Evolutionary conservation across 306 rosid species (phyloP), one percentile per base, ranked within the genome.

Genomic region (Pterocarpus santalinus): DNA sequence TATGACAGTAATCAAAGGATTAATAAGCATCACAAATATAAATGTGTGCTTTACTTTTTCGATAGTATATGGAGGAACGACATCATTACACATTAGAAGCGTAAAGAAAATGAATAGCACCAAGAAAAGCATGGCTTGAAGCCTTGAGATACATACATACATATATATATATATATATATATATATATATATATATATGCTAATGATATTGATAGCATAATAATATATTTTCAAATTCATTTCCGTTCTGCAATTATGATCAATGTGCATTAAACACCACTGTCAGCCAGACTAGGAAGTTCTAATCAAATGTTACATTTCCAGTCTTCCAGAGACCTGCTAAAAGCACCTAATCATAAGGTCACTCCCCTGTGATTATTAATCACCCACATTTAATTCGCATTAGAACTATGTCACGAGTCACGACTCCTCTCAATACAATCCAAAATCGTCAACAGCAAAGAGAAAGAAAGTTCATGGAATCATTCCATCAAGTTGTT

Each of bases 401-500:
- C 41, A 52, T 41, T n/a, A 46, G 75, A 82, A 69, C 66, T 32
- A 66, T 7, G 14, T 30, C 73, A 80, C 38, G 46, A 44, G 8
- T 43, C 49, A 44, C 13, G 65, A 75, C 5, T 5, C 65, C 30
- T 56, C 71, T 17, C 63, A 78, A 63, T 64, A 52, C 63, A 60
- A 22, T 43, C 69, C 63, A 76, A 85, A 72, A 72, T 49, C 14
- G 1, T 63, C 32, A 61, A 57, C 2, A 0, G 33, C 52, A 17
- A 74, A 65, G 12, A 62, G 15, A 46, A 81, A 75, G 65, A 62
- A 52, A 70, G 73, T 85, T 43, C 56, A 72, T 28, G 10, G 64
- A 79, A 82, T 44, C 67, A 33, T 73, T 30, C 41, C 11, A 43
- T 4, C 64, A 62, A 75, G 46, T 58, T 57, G 28, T 35, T 47